Evolutionary conservation across 179 eudicot genomes (phyloP), one percentile per base, ranked within the genome.

Genomic region (Silene vulgaris): DNA sequence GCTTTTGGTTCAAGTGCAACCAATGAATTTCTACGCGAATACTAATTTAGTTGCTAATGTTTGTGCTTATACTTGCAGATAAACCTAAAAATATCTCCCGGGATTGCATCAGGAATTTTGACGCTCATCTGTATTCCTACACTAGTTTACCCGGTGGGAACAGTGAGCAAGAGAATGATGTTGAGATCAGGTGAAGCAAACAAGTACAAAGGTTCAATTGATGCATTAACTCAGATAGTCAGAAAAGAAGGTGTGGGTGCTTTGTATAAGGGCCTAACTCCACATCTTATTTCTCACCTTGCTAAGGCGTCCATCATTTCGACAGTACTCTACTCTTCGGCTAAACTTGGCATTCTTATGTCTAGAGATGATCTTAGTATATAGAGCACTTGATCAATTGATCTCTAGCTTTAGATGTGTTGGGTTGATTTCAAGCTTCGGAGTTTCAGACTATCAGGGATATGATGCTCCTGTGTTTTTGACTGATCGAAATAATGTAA

Each of bases 131-230:
- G 26, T 23, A 23, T 23, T 23, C 26, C 26, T 23, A 1, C 26
- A 23, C 26, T 23, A 23, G 26, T 23, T 23, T 23, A 23, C 26
- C 82, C 82, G 8, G 0, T 75, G 5, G 2, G 16, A 9, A 60
- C 82, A 6, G 37, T 75, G 62, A 9, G 59, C 20, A 56, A 50
- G 30, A 79, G 82, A 71, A 69, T 79, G 78, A 79, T 79, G 82
- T 62, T 79, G 78, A 74, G 78, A 56, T 79, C 82, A 8, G 78
- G 75, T 12, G 78, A 75, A 63, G 57, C 50, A 28, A 20, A 16
- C 0, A 79, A 75, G 60, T 79, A 79, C 57, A 75, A 37, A 17
- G 61, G 72, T 43, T 32, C 43, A n/a, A 1, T 48, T 26, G 75
- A 69, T 32, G 82, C 78, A 9, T 8, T 79, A 54, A 20, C 30